These are phyloP conservation scores for Leishmania arabica DNA, from an alignment of 208 protist genomes.

Conservation along the genomic window DNA sequence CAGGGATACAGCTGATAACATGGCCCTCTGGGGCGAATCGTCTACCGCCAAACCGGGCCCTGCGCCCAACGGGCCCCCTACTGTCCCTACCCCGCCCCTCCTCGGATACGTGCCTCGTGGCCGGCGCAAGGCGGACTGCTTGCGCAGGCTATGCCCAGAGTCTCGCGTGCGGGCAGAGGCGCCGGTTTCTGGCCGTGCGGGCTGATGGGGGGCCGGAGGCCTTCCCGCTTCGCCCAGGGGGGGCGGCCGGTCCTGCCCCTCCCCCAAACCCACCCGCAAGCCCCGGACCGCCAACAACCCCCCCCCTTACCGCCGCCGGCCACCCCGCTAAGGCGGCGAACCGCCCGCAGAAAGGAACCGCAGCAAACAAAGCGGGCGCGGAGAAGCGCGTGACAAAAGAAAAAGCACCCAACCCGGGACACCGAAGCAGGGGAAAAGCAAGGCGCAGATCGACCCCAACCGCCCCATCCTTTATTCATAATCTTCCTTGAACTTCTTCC, in stretches of 20 bases:
- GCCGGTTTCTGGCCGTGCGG: too few species aligned
- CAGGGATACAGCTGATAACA: too few species aligned
- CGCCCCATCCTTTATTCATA: too few species aligned
- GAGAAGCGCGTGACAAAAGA: background rate
- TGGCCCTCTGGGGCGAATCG: too few species aligned
- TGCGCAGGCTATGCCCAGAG: too few species aligned
- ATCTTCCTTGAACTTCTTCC: background rate
- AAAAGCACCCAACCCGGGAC: background rate
- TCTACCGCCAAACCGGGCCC: background rate
- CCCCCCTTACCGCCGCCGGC: too few species aligned
- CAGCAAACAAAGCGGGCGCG: background rate
- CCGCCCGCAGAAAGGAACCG: background rate
- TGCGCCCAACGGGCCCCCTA: background rate
- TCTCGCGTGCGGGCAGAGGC: too few species aligned
- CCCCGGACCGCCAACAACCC: rapidly evolving
- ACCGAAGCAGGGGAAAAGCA: background rate
- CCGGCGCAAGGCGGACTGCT: background rate
- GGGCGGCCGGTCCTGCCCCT: too few species aligned
- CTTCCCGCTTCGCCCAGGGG: too few species aligned
- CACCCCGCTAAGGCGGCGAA: too few species aligned
- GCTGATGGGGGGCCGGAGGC: too few species aligned
- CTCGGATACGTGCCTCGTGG: background rate
- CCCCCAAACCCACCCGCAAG: rapidly evolving
- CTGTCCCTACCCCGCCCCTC: background rate
- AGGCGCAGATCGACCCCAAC: background rate